A percentile compares a stretch with the other conserved stretches of the same genome.
Conservation (phyloP, 2,329 filamentous ascomycete species). For the Aspergillus sp. region DNA sequence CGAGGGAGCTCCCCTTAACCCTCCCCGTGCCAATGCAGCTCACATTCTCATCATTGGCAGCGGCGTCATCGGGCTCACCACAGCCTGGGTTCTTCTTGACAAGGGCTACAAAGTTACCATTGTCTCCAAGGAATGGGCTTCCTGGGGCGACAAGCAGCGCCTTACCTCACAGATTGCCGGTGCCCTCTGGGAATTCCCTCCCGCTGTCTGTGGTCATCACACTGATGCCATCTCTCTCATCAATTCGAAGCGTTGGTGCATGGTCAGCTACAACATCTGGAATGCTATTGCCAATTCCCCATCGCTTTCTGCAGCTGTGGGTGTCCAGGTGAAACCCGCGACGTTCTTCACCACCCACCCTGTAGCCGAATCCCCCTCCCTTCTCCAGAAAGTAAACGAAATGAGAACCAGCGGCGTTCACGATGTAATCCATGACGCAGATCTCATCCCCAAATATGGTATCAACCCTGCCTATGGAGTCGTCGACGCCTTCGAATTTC, state of each 20-base stretch:
- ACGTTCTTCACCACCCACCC: background rate
- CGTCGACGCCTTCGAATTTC: conserved; percentile 45
- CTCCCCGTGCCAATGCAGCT: background rate
- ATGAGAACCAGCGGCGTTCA: background rate
- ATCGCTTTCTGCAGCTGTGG: background rate
- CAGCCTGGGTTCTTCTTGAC: conserved; percentile 47
- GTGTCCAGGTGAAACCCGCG: conserved; percentile 3
- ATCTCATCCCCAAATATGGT: background rate
- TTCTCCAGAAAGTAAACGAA: background rate
- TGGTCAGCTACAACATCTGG: conserved; percentile 5
- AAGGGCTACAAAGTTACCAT: conserved; percentile 48
- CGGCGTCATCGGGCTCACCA: conserved; percentile 16
- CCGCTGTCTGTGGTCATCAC: conserved; percentile 47
- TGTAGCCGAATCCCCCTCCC: background rate
- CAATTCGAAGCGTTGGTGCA: conserved; percentile 11
- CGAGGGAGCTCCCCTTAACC: too few relatives aligned
- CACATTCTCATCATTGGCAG: conserved; percentile 13
- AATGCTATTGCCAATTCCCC: background rate
- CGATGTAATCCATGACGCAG: background rate
- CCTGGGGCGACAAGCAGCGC: conserved; percentile 32
- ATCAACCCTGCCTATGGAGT: conserved; percentile 33
- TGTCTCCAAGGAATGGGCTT: conserved; percentile 45
- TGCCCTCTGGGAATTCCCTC: conserved; percentile 49
- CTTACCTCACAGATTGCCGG: conserved; percentile 50
- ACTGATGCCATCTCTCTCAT: conserved; percentile 2